phyloP scores from a whole-genome alignment of 768 basidiomycete genomes.

The Boletus tomentosulus region DNA sequence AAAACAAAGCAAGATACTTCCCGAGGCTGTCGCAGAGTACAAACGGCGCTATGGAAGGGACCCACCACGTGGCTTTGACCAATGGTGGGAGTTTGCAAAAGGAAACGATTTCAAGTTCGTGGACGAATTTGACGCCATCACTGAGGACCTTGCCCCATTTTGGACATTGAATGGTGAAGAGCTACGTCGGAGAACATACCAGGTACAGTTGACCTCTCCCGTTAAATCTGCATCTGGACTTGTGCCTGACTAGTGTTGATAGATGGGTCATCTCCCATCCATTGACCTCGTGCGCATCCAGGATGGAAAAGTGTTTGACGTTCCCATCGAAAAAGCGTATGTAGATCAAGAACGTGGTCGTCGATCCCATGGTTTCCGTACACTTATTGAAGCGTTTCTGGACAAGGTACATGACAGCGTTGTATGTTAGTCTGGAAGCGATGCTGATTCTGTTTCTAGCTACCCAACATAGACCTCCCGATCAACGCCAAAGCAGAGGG shows the following conservation, averaged over 20 bases:
- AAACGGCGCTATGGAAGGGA: conserved; percentile 65
- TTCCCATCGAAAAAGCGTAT: conserved; percentile 52
- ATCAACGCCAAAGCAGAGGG: conserved; percentile 94
- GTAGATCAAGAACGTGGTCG: conserved; percentile 69
- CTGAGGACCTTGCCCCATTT: conserved; percentile 80
- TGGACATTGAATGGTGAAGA: conserved; percentile 72
- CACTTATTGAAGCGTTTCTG: conserved; percentile 71
- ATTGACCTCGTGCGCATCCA: conserved; percentile 83
- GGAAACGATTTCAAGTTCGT: conserved; percentile 71
- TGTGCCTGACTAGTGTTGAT: conserved; percentile 4
- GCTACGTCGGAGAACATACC: conserved; percentile 54
- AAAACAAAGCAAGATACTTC: conserved; percentile 76
- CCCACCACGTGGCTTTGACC: conserved; percentile 89
- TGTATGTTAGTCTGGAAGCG: background rate
- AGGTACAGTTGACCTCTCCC: conserved; percentile 37
- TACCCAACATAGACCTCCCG: conserved; percentile 93
- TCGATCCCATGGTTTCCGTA: conserved; percentile 70
- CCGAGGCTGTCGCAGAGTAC: conserved; percentile 80
- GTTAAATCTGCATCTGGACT: background rate
- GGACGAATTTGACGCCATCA: conserved; percentile 86
- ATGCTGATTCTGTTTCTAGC: conserved; percentile 34
- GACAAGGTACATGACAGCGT: conserved; percentile 44
- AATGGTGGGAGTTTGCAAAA: conserved; percentile 82
- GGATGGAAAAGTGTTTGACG: conserved; percentile 54
- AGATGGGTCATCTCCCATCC: conserved; percentile 77